Conservation (phyloP, 805 yeast species). For the Saturnispora hagleri region DNA sequence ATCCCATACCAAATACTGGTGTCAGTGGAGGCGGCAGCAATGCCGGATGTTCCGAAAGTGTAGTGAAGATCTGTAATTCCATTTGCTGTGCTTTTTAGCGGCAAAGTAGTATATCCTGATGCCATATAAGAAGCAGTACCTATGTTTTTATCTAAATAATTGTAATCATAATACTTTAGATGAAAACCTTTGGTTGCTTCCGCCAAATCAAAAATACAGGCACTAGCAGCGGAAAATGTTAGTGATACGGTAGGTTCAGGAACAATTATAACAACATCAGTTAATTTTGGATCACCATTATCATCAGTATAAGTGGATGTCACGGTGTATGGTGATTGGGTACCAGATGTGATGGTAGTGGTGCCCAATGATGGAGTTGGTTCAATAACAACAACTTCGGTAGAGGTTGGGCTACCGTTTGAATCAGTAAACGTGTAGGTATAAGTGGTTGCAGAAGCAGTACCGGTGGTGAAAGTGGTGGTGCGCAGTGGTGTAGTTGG, state of each 20-base stretch:
- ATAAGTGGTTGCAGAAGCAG: too few relatives aligned
- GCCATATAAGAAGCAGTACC: background rate
- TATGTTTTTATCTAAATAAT: background rate
- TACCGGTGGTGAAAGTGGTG: background rate
- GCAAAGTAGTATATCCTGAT: background rate
- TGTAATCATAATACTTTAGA: background rate
- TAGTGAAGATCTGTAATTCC: background rate
- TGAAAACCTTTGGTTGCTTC: background rate
- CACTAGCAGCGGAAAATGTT: background rate
- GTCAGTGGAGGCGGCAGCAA: background rate
- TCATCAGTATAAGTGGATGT: background rate
- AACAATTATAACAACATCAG: background rate
- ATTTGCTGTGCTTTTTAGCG: background rate
- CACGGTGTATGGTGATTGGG: background rate
- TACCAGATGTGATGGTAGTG: background rate
- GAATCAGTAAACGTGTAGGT: too few relatives aligned
- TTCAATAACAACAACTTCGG: background rate
- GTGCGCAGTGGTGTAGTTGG: background rate
- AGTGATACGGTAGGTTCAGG: background rate
- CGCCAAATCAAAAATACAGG: background rate
- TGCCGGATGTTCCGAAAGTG: background rate
- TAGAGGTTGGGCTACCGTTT: background rate
- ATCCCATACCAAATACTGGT: slow-evolving; percentile 6
- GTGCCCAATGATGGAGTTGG: background rate
- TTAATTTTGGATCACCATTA: background rate